A percentile compares a stretch with the other conserved stretches of the same genome.
Evolutionary conservation across 331 rosid genomes (phyloP).

Genomic region (Cydonia oblonga): DNA sequence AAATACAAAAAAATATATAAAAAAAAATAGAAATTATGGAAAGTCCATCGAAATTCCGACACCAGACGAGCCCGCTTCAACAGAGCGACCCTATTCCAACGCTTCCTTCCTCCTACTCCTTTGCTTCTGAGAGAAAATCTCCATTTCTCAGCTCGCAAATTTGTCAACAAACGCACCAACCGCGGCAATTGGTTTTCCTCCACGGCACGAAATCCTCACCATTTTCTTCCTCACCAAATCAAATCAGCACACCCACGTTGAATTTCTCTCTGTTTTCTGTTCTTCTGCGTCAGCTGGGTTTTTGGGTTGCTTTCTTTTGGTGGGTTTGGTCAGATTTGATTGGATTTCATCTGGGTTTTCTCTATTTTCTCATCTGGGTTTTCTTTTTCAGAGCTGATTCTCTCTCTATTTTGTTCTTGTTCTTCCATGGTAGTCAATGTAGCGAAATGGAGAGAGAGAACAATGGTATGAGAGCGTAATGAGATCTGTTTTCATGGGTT

Average conservation of each 20-base stretch:
- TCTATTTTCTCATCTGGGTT: background rate
- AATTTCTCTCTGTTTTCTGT: background rate
- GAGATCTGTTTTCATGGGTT: conserved; percentile 9
- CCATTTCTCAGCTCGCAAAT: background rate
- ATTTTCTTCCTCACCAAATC: background rate
- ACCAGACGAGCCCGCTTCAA: conserved; percentile 17
- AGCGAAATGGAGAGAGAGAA: background rate
- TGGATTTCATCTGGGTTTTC: background rate
- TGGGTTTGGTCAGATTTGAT: background rate
- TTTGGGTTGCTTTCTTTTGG: background rate
- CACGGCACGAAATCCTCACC: background rate
- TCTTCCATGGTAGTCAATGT: background rate
- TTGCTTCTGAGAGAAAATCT: background rate
- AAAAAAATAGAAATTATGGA: background rate
- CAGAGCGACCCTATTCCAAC: conserved; percentile 20
- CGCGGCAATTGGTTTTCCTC: background rate
- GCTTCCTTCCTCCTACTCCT: conserved; percentile 11
- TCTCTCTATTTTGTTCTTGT: background rate
- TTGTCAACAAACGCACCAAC: background rate
- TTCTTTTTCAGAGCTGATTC: background rate
- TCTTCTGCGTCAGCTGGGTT: background rate
- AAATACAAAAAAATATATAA: background rate
- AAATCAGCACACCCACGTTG: background rate
- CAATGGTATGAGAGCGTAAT: background rate
- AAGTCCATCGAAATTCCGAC: background rate